phyloP scores from a whole-genome alignment of 305 asterid genomes.

The Fraxinus angustifolia region DNA sequence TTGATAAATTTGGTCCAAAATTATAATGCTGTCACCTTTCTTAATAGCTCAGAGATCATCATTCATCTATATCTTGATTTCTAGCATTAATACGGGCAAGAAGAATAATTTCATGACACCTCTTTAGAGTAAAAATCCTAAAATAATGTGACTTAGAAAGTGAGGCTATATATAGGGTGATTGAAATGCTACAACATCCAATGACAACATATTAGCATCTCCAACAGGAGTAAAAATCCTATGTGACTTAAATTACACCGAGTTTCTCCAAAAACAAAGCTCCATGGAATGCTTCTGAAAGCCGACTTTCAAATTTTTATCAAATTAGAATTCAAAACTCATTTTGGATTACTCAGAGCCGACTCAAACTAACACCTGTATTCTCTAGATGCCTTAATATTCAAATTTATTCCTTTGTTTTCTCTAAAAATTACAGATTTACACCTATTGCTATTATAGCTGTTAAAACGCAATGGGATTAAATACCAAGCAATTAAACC shows the following conservation, averaged over 20 bases:
- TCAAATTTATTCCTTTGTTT: background rate
- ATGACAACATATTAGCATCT: background rate
- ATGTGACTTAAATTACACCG: background rate
- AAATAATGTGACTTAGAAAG: background rate
- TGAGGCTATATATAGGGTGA: background rate
- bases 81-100: background rate
- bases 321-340: background rate
- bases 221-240: background rate
- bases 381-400: background rate
- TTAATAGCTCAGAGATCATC: background rate
- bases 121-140: background rate
- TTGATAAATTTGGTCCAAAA: background rate
- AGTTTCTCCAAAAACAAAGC: background rate
- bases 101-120: background rate
- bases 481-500: constrained; percentile 14
- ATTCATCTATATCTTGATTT: background rate
- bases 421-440: background rate
- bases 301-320: background rate
- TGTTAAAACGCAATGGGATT: constrained; percentile 31
- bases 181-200: background rate
- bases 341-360: background rate
- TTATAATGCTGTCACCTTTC: background rate
- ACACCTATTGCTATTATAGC: constrained; percentile 16
- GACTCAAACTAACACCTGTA: background rate
- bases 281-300: background rate